Evolutionary conservation across 1,284 basidiomycete genomes (phyloP).

Genomic region (Ceratorhiza oryzae-sativae): DNA sequence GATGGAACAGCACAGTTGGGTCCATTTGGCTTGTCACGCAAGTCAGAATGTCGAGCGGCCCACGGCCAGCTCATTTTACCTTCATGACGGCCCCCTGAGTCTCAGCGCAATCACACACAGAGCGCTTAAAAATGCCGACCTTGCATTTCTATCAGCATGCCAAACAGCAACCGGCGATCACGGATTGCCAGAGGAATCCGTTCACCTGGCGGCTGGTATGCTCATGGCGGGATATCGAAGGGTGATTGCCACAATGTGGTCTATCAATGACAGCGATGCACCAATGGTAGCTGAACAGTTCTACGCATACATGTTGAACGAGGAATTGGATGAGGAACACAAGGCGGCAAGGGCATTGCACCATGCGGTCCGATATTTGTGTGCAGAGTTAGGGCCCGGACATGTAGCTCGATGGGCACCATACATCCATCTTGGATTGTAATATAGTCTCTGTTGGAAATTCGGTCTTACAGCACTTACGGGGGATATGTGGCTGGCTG

Average conservation of each 20-base stretch:
- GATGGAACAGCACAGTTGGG: slow-evolving; percentile 11
- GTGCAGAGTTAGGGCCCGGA: not conserved
- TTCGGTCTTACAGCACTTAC: too few relatives aligned
- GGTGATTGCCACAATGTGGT: slow-evolving; percentile 35
- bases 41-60: not conserved
- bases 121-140: not conserved
- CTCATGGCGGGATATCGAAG: slow-evolving; percentile 17
- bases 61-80: not conserved
- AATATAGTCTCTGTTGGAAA: not conserved
- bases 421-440: slow-evolving; percentile 12
- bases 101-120: not conserved
- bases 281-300: slow-evolving; percentile 17
- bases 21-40: slow-evolving; percentile 18
- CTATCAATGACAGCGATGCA: slow-evolving; percentile 29
- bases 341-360: slow-evolving; percentile 7
- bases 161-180: slow-evolving; percentile 24
- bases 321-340: not conserved
- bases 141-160: slow-evolving; percentile 35
- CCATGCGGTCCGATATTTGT: not conserved
- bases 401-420: slow-evolving; percentile 3
- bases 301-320: slow-evolving; percentile 23
- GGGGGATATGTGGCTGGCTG: too few relatives aligned
- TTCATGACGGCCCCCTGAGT: slow-evolving; percentile 4
- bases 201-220: slow-evolving; percentile 34
- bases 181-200: slow-evolving; percentile 4